Conservation (phyloP, 1,139 yeast species). For the Torulaspora globosa region DNA sequence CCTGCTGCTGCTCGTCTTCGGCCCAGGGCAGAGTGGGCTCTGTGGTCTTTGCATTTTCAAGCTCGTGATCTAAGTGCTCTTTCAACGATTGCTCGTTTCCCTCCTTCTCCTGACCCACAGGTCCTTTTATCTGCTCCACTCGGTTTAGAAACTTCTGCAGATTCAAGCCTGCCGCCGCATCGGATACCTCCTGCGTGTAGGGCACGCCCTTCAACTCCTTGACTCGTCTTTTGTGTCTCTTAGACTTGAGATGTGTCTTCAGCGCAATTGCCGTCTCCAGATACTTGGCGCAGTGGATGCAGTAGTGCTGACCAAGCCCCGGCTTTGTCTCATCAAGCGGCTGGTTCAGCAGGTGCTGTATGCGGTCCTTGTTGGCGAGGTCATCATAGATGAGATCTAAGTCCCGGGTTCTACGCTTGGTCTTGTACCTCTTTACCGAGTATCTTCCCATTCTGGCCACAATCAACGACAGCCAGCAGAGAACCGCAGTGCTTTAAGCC, state of each 20-base stretch:
- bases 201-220: slow-evolving; percentile 73
- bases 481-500: no score
- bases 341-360: slow-evolving; percentile 66
- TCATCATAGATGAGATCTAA: slow-evolving; percentile 80
- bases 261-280: slow-evolving; percentile 75
- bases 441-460: slow-evolving; percentile 70
- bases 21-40: slow-evolving; percentile 36
- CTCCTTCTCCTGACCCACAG: slow-evolving; percentile 31
- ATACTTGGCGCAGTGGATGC: slow-evolving; percentile 91
- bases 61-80: slow-evolving; percentile 27
- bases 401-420: slow-evolving; percentile 80
- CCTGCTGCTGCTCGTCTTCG: slow-evolving; percentile 13
- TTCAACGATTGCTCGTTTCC: slow-evolving; percentile 30
- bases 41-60: slow-evolving; percentile 31
- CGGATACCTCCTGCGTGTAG: slow-evolving; percentile 81
- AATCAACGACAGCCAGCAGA: no score
- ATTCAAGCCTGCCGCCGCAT: slow-evolving; percentile 83
- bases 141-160: slow-evolving; percentile 59
- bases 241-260: slow-evolving; percentile 66
- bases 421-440: slow-evolving; percentile 70
- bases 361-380: slow-evolving; percentile 58
- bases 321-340: slow-evolving; percentile 86
- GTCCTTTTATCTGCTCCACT: slow-evolving; percentile 52
- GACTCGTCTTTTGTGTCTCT: slow-evolving; percentile 81
- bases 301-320: slow-evolving; percentile 91